Percentiles rank a stretch among this genome's conserved stretches.
These are phyloP conservation scores for Microbotryum lychnidis-dioicae DNA, from an alignment of 1,284 basidiomycete species.

Conservation along the genomic window DNA sequence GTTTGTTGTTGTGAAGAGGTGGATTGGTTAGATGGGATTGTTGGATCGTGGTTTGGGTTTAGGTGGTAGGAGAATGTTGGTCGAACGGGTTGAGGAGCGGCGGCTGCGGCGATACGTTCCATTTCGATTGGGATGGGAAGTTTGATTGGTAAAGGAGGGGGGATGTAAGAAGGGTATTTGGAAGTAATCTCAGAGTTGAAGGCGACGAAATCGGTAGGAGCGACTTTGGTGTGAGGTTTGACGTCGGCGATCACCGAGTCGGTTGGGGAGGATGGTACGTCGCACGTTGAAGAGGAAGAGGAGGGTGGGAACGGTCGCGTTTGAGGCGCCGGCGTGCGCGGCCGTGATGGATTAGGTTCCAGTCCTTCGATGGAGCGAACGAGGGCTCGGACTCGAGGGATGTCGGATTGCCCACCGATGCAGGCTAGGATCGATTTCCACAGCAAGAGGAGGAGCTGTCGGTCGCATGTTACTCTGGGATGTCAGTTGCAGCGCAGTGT, in stretches of 20 bases:
- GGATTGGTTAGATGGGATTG: conserved; percentile 13
- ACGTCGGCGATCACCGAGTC: background rate
- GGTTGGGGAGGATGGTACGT: background rate
- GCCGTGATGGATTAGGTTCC: background rate
- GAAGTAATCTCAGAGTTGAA: conserved; percentile 81
- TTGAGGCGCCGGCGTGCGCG: background rate
- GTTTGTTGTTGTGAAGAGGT: too few species aligned
- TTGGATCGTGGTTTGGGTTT: conserved; percentile 43
- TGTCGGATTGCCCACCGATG: conserved; percentile 83
- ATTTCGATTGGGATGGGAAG: conserved; percentile 31
- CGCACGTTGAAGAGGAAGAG: background rate
- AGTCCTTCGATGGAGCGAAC: conserved; percentile 65
- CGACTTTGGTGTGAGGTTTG: conserved; percentile 37
- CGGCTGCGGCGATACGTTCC: conserved; percentile 72
- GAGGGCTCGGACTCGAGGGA: conserved; percentile 71
- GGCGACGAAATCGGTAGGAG: conserved; percentile 75
- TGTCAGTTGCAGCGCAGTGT: background rate
- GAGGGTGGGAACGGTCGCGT: background rate
- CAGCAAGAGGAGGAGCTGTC: conserved; percentile 77
- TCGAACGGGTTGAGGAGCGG: conserved; percentile 83
- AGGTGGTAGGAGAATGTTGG: conserved; percentile 56
- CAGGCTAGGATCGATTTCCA: conserved; percentile 94
- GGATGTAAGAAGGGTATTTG: conserved; percentile 75
- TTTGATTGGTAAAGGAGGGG: conserved; percentile 32
- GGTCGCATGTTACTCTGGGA: background rate